Evolutionary conservation across 2,329 filamentous ascomycete species (phyloP).

Genomic region (Hymenoscyphus linearis): DNA sequence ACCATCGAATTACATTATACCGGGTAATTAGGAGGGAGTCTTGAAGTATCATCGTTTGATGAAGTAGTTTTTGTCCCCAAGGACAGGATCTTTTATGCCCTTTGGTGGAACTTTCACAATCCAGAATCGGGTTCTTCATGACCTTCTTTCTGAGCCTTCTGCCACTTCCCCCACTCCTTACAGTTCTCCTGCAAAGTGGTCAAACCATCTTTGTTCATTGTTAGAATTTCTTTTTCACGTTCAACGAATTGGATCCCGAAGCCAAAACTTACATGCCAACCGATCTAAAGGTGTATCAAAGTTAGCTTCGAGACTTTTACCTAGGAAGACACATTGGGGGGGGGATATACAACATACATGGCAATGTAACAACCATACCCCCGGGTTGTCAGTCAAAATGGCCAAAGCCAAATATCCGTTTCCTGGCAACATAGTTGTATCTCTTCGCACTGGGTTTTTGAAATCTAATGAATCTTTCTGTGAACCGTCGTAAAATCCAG

Average conservation of each 20-base stretch:
- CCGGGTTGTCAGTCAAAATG: conserved; percentile 7
- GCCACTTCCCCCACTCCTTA: background rate
- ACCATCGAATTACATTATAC: too few relatives aligned
- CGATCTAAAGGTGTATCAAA: background rate
- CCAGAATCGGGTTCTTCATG: too few relatives aligned
- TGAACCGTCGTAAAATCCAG: background rate
- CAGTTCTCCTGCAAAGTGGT: background rate
- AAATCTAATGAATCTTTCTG: background rate
- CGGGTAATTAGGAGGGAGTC: too few relatives aligned
- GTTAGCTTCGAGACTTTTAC: background rate
- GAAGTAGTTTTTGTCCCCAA: too few relatives aligned
- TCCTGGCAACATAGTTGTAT: conserved; percentile 5
- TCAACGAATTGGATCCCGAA: conserved; percentile 7
- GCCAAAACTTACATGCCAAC: conserved; percentile 2
- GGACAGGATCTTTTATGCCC: too few relatives aligned
- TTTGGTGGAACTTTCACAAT: too few relatives aligned
- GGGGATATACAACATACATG: conserved; percentile 8
- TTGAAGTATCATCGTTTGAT: too few relatives aligned
- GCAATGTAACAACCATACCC: conserved; percentile 9
- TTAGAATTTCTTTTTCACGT: background rate
- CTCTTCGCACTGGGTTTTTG: conserved; percentile 1
- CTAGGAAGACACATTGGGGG: background rate
- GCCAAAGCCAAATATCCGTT: conserved; percentile 5
- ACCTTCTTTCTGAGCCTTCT: too few relatives aligned
- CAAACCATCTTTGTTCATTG: background rate